Conservation (phyloP, 257 asterid genomes). For the Nicotiana attenuata region DNA sequence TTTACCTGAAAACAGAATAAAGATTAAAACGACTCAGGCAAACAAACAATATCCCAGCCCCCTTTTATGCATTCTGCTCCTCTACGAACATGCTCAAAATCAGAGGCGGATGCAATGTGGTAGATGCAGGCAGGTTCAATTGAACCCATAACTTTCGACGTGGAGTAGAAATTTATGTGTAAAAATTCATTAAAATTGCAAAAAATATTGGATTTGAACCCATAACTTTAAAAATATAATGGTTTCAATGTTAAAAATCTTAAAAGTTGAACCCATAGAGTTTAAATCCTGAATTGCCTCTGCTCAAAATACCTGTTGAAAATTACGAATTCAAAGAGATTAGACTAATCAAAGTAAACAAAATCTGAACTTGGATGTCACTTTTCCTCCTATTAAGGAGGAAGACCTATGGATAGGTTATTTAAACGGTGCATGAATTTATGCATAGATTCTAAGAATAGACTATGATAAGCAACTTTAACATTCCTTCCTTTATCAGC, state of each 20-base stretch:
- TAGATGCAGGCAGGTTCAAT: too few species aligned
- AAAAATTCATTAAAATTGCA: too few species aligned
- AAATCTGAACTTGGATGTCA: neutral
- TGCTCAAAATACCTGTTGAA: neutral
- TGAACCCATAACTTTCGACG: too few species aligned
- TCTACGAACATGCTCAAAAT: neutral
- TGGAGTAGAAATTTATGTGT: too few species aligned
- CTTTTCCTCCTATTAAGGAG: too few species aligned
- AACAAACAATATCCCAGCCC: neutral
- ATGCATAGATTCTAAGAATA: neutral
- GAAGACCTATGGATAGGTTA: neutral
- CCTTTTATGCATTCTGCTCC: neutral
- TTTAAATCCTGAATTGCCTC: too few species aligned
- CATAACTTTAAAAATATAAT: too few species aligned
- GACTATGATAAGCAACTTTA: neutral
- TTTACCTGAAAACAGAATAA: conserved; percentile 55
- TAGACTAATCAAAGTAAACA: neutral
- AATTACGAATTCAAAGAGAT: neutral
- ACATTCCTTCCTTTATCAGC: neutral
- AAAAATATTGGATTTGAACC: too few species aligned
- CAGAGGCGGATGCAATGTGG: too few species aligned
- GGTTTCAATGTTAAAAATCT: too few species aligned
- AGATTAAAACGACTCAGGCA: neutral
- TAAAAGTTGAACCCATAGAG: too few species aligned
- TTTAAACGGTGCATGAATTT: neutral